These are phyloP conservation scores for Volvox africanus DNA, from an alignment of 139 green algal genomes.

Conservation along the genomic window DNA sequence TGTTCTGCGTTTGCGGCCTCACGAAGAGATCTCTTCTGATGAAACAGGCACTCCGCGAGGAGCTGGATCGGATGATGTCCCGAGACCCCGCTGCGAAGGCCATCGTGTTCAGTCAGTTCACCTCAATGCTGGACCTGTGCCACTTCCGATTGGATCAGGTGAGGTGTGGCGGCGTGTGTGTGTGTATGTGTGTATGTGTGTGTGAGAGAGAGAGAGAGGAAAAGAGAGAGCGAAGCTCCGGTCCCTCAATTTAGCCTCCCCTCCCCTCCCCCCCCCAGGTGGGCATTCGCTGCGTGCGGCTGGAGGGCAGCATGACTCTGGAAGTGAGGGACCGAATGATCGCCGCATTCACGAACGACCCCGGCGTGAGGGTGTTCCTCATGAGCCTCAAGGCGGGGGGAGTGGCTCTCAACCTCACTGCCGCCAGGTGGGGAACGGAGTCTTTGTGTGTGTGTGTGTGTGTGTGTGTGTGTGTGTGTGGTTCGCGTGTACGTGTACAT, in stretches of 20 bases:
- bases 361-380: slow-evolving; percentile 79
- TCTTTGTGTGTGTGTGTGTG: not conserved
- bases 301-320: slow-evolving; percentile 90
- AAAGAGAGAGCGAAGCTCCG: not conserved
- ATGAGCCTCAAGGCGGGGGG: slow-evolving; percentile 88
- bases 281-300: slow-evolving; percentile 82
- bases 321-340: slow-evolving; percentile 83
- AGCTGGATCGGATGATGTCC: slow-evolving; percentile 79
- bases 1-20: too few species aligned
- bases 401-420: slow-evolving; percentile 93
- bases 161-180: not conserved
- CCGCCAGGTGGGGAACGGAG: slow-evolving; percentile 56
- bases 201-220: not conserved
- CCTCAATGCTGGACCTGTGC: slow-evolving; percentile 92
- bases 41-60: slow-evolving; percentile 81
- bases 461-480: not conserved
- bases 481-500: too few species aligned
- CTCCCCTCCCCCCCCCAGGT: slow-evolving; percentile 61
- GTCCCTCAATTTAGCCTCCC: not conserved
- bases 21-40: too few species aligned
- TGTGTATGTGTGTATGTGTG: too few species aligned
- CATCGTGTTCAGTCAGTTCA: slow-evolving; percentile 97
- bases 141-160: slow-evolving; percentile 85
- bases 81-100: slow-evolving; percentile 85
- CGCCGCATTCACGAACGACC: slow-evolving; percentile 84